A percentile compares a stretch with the other conserved stretches of the same genome.
Conservation (phyloP, 352 stramenopile genomes). For the Pythium volutum region DNA sequence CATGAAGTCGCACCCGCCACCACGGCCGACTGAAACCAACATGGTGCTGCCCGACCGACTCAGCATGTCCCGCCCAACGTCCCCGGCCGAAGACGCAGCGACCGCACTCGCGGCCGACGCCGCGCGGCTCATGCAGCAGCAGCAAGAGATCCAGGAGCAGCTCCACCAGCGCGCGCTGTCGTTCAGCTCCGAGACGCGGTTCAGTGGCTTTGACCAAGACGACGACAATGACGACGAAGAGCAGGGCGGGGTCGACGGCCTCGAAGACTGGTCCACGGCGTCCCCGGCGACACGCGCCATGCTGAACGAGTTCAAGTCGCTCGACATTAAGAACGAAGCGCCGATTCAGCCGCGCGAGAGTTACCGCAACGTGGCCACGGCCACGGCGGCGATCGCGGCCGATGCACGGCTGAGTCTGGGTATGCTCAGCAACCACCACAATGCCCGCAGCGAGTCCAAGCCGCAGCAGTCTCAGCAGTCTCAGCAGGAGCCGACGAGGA, state of each 20-base stretch:
- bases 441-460: neutral
- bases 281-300: conserved; percentile 33
- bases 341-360: conserved; percentile 32
- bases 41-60: neutral
- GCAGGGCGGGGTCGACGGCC: conserved; percentile 14
- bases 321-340: conserved; percentile 29
- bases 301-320: conserved; percentile 27
- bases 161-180: conserved; percentile 12
- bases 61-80: neutral
- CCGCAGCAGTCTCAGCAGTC: neutral
- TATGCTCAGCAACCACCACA: neutral
- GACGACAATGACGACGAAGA: conserved; percentile 37
- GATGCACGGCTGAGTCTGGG: conserved; percentile 3
- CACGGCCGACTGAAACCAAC: neutral
- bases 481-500: neutral
- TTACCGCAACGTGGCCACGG: conserved; percentile 30
- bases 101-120: conserved; percentile 8
- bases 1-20: neutral
- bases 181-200: conserved; percentile 20
- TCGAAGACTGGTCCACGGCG: conserved; percentile 27
- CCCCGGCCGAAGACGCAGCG: conserved; percentile 6
- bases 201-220: conserved; percentile 29
- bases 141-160: conserved; percentile 18
- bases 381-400: no score
- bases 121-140: conserved; percentile 14